Evolutionary conservation across 768 basidiomycete genomes (phyloP).

Genomic region (Podaxis sp.): DNA sequence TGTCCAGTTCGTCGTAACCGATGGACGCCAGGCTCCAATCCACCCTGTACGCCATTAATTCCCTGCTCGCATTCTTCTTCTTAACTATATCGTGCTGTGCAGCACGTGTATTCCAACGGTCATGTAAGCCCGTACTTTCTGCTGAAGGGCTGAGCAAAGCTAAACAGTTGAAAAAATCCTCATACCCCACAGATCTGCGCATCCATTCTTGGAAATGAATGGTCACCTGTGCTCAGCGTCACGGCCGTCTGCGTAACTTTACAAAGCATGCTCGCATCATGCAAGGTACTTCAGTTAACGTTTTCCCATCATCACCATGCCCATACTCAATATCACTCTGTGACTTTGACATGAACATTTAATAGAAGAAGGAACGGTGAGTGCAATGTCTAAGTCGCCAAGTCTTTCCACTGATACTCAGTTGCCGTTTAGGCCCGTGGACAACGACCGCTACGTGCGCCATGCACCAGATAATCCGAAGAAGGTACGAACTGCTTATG

Average conservation of each 20-base stretch:
- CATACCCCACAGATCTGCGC: conserved; percentile 70
- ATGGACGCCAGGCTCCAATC: conserved; percentile 63
- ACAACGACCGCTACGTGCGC: conserved; percentile 81
- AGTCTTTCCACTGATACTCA: background rate
- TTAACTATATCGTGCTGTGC: conserved; percentile 15
- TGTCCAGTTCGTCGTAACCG: conserved; percentile 78
- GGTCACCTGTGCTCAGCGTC: conserved; percentile 88
- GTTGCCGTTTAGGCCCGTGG: conserved; percentile 56
- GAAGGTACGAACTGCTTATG: conserved; percentile 52
- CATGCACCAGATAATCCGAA: conserved; percentile 83
- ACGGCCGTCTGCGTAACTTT: conserved; percentile 80
- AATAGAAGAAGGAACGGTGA: conserved; percentile 64
- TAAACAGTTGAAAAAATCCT: background rate
- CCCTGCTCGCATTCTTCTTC: conserved; percentile 14
- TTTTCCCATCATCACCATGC: background rate
- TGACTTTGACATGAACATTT: conserved; percentile 24
- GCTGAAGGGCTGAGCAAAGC: background rate
- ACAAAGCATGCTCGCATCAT: conserved; percentile 91
- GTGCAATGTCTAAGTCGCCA: conserved; percentile 16
- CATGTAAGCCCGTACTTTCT: conserved; percentile 50
- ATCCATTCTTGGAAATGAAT: conserved; percentile 85
- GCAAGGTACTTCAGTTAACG: conserved; percentile 62
- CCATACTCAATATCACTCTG: background rate
- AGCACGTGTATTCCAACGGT: conserved; percentile 89
- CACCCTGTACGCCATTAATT: conserved; percentile 69